Percentiles rank a stretch among this genome's conserved stretches.
Conservation (phyloP, 73 alveolate genomes). For the Paramecium tetraurelia region DNA sequence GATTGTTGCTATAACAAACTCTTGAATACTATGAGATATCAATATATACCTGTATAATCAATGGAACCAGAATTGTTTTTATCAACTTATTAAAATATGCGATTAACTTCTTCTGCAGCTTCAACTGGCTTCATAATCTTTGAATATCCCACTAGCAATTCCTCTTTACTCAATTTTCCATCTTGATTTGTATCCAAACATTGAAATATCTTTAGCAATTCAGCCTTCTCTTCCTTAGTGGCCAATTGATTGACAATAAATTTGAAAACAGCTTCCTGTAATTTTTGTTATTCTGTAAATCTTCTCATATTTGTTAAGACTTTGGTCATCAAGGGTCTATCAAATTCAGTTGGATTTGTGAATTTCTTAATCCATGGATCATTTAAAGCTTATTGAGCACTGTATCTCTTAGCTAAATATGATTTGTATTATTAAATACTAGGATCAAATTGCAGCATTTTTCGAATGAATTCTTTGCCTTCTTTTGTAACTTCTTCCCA, state of each 20-base stretch:
- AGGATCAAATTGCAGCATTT: constrained; percentile 71
- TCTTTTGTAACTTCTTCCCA: constrained; percentile 80
- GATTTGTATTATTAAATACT: not conserved
- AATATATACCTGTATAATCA: constrained; percentile 55
- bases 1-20: constrained; percentile 62
- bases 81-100: constrained; percentile 52
- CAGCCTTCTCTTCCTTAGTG: constrained; percentile 71
- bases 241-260: constrained; percentile 69
- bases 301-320: constrained; percentile 66
- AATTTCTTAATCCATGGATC: constrained; percentile 74
- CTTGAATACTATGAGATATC: not conserved
- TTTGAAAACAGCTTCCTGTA: constrained; percentile 72
- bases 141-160: constrained; percentile 64
- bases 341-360: not conserved
- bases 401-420: constrained; percentile 41
- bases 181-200: constrained; percentile 68
- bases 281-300: constrained; percentile 68
- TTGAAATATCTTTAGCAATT: constrained; percentile 67
- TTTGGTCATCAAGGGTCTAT: constrained; percentile 15
- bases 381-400: constrained; percentile 73
- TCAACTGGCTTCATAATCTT: constrained; percentile 30
- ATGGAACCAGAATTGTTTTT: constrained; percentile 62
- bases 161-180: constrained; percentile 76
- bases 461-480: constrained; percentile 80
- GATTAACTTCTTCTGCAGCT: constrained; percentile 58